These are phyloP conservation scores for Alternaria sp. DNA, from an alignment of 2,329 filamentous ascomycete species.

Conservation along the genomic window DNA sequence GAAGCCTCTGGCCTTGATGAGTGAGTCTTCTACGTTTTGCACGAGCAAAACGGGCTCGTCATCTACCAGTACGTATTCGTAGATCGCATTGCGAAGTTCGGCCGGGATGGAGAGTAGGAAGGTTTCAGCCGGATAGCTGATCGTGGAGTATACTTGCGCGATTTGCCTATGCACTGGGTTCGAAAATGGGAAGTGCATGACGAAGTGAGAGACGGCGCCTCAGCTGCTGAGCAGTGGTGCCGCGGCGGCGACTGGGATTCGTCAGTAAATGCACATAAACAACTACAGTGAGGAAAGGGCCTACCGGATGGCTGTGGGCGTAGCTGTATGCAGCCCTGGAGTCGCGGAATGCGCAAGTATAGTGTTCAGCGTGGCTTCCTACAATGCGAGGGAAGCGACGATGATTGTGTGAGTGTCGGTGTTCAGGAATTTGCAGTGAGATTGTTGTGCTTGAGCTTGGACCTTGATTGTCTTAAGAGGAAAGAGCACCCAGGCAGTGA, in stretches of 20 bases:
- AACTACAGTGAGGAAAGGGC: accelerated
- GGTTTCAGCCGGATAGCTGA: not conserved
- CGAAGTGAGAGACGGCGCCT: not conserved
- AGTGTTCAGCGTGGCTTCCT: accelerated
- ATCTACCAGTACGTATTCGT: not conserved
- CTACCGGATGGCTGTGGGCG: not conserved
- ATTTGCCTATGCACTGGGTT: not conserved
- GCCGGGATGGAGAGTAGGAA: not conserved
- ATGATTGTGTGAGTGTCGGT: not conserved
- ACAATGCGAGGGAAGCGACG: not conserved
- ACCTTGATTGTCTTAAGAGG: not conserved
- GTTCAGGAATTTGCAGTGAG: not conserved
- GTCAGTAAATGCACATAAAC: not conserved
- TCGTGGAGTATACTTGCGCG: not conserved
- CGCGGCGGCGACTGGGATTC: not conserved
- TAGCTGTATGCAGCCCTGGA: not conserved
- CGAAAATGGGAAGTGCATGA: not conserved
- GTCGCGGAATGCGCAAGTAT: not conserved
- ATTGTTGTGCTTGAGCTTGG: not conserved
- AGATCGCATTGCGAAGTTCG: not conserved
- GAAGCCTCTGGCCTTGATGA: accelerated
- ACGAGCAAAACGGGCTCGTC: accelerated
- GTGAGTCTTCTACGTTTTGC: not conserved
- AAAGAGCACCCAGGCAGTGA: not conserved
- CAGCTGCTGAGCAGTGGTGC: not conserved